phyloP scores from a whole-genome alignment of 805 yeast genomes.

The Zygotorulaspora sp. region DNA sequence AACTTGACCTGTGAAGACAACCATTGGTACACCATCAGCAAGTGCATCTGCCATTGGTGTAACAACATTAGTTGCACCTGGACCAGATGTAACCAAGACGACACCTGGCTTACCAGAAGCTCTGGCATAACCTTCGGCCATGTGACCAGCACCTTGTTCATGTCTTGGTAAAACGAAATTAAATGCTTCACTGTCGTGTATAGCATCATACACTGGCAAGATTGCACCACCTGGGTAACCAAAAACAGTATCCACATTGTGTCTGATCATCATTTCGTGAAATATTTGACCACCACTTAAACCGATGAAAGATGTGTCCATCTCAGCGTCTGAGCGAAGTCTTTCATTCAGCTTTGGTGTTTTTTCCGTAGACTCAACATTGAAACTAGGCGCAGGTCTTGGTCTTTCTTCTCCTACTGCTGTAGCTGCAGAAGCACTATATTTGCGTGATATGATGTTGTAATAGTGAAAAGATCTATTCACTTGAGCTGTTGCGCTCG shows the following conservation, averaged over 20 bases:
- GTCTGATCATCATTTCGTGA: conserved; percentile 98
- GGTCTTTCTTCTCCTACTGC: conserved; percentile 24
- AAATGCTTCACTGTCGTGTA: conserved; percentile 83
- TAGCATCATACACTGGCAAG: conserved; percentile 95
- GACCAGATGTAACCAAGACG: conserved; percentile 97
- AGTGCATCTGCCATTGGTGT: conserved; percentile 99
- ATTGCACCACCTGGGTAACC: conserved; percentile 99
- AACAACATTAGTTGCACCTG: conserved; percentile 97
- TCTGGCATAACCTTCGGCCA: conserved; percentile 99
- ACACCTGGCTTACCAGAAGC: conserved; percentile 96
- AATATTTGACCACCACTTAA: conserved; percentile 97
- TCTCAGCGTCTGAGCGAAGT: conserved; percentile 21
- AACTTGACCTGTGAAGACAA: conserved; percentile 96
- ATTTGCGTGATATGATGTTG: conserved; percentile 11
- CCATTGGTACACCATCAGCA: conserved; percentile 95
- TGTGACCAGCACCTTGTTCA: conserved; percentile 99
- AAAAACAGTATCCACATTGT: conserved; percentile 90
- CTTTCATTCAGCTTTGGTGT: conserved; percentile 12
- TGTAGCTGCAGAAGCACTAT: conserved; percentile 16
- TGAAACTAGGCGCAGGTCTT: conserved; percentile 37
- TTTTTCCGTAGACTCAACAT: conserved; percentile 22
- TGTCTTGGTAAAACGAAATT: conserved; percentile 90
- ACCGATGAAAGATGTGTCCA: conserved; percentile 90
- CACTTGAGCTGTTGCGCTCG: conserved; percentile 1
- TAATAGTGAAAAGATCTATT: conserved; percentile 8